A percentile compares a stretch with the other conserved stretches of the same genome.
phyloP scores from a whole-genome alignment of 345 rosid species.

The Psidium friedrichsthalianum region DNA sequence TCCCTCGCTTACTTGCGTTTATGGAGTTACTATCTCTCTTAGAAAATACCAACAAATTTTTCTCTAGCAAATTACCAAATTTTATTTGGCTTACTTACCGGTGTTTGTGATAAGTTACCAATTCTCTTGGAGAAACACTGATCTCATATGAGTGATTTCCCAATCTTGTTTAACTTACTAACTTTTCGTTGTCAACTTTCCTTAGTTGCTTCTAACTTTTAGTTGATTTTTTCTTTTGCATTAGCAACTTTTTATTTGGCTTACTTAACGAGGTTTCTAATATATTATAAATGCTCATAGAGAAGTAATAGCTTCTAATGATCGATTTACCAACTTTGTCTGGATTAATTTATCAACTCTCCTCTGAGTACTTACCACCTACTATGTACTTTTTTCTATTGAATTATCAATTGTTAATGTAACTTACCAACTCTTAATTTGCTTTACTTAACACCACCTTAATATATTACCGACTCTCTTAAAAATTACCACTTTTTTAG shows the following conservation, averaged over 20 bases:
- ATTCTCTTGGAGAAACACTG: background rate
- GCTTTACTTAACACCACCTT: background rate
- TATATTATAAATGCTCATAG: background rate
- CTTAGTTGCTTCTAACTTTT: no score
- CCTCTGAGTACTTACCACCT: no score
- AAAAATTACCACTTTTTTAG: background rate
- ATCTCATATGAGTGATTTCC: background rate
- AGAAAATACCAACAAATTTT: no score
- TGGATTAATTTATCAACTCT: no score
- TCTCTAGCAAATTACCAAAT: background rate
- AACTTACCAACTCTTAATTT: no score
- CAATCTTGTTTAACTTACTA: no score
- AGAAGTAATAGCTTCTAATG: background rate
- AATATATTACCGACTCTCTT: background rate
- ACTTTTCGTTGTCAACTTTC: no score
- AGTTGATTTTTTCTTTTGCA: background rate
- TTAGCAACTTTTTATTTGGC: background rate
- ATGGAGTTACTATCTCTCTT: no score
- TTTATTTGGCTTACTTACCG: background rate
- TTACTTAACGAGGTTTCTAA: no score
- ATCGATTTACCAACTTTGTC: background rate
- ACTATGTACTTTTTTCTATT: no score
- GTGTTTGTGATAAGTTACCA: background rate
- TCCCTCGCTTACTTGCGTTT: background rate
- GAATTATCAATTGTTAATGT: no score